These are phyloP conservation scores for Mycena citricolor DNA, from an alignment of 1,284 basidiomycete genomes.

Conservation along the genomic window DNA sequence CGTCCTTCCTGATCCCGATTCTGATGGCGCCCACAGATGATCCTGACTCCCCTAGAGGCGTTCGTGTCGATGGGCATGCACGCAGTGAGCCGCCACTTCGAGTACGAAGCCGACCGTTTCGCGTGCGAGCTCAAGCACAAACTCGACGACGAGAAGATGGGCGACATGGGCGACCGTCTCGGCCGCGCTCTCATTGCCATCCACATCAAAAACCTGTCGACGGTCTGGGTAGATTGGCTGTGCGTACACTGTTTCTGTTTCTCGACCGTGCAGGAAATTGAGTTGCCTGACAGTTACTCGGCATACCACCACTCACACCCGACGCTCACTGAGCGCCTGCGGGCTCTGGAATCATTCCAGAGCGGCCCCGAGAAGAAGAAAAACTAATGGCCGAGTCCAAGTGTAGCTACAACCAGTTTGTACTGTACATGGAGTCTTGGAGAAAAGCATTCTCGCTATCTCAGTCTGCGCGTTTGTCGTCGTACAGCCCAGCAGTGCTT, in stretches of 20 bases:
- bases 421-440: too few species aligned
- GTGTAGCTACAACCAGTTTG: too few species aligned
- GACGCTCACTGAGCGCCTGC: constrained; percentile 83
- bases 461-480: constrained; percentile 12
- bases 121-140: constrained; percentile 66
- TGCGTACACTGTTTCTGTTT: constrained; percentile 39
- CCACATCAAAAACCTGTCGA: constrained; percentile 88
- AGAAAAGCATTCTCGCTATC: too few species aligned
- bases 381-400: too few species aligned
- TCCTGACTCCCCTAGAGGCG: constrained; percentile 81
- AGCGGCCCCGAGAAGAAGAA: constrained; percentile 25
- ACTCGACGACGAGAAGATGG: constrained; percentile 50
- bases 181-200: constrained; percentile 77
- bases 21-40: constrained; percentile 50
- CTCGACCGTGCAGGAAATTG: constrained; percentile 6
- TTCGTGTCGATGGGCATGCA: constrained; percentile 79
- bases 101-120: constrained; percentile 88
- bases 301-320: constrained; percentile 94
- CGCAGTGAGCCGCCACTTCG: constrained; percentile 78
- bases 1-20: not conserved
- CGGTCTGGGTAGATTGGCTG: constrained; percentile 90
- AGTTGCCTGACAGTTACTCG: constrained; percentile 60
- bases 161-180: constrained; percentile 78
- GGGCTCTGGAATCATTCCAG: constrained; percentile 70
- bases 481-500: constrained; percentile 10